Percentiles rank a stretch among this genome's conserved stretches.
Conservation (phyloP, 345 rosid species). For the Hirschfeldia incana region DNA sequence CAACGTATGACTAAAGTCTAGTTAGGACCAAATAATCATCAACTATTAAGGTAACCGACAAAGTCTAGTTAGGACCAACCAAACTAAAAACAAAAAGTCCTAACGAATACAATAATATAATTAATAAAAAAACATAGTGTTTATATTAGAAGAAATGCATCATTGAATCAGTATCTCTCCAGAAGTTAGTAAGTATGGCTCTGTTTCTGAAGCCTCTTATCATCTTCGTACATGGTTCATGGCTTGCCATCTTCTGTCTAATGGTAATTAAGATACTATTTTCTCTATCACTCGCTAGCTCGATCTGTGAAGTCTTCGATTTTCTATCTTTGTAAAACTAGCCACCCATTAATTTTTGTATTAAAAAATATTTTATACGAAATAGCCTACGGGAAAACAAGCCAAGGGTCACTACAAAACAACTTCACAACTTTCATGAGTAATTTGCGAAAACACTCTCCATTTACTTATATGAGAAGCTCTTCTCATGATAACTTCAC, state of each 20-base stretch:
- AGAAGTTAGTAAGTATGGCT: slow-evolving; percentile 8
- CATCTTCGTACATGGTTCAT: slow-evolving; percentile 29
- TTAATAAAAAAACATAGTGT: neutral
- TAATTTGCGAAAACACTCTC: too few species aligned
- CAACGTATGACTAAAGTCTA: slow-evolving; percentile 13
- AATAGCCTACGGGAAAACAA: too few species aligned
- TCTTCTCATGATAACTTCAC: too few species aligned
- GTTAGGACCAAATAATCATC: too few species aligned
- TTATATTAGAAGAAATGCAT: slow-evolving; percentile 26
- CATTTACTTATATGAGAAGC: too few species aligned
- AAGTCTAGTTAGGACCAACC: slow-evolving; percentile 18
- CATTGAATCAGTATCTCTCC: slow-evolving; percentile 21
- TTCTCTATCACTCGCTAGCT: neutral
- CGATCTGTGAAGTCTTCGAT: neutral
- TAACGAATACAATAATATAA: neutral
- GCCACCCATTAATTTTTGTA: too few species aligned
- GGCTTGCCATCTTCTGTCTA: slow-evolving; percentile 17
- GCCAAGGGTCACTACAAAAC: too few species aligned
- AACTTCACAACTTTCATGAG: too few species aligned
- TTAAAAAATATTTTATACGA: too few species aligned
- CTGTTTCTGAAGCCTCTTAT: slow-evolving; percentile 16
- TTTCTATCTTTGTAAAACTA: too few species aligned
- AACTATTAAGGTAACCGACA: slow-evolving; percentile 21
- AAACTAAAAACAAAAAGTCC: neutral
- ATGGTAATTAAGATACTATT: slow-evolving; percentile 15